Evolutionary conservation across 257 asterid genomes (phyloP).

Genomic region (Ballota nigra): DNA sequence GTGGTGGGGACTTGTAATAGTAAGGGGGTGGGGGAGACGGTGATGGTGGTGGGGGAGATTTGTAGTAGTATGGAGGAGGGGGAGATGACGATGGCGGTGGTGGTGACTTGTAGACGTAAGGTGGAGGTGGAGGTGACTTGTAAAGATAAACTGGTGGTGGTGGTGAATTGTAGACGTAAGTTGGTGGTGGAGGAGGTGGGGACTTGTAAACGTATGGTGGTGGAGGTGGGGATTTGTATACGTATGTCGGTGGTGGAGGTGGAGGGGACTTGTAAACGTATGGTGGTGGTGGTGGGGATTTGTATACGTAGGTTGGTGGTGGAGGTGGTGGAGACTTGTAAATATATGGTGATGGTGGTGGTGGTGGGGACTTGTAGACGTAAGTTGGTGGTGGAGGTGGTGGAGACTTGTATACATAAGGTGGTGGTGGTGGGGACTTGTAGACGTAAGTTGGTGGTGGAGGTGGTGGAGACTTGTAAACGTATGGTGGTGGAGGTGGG

Average conservation of each 20-base stretch:
- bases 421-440: constrained; percentile 33
- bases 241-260: constrained; percentile 23
- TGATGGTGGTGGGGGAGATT: constrained; percentile 18
- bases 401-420: constrained; percentile 24
- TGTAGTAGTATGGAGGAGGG: constrained; percentile 27
- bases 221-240: constrained; percentile 31
- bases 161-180: constrained; percentile 32
- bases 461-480: constrained; percentile 30
- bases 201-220: constrained; percentile 35
- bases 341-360: constrained; percentile 2
- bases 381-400: constrained; percentile 23
- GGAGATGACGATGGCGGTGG: no score
- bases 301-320: constrained; percentile 23
- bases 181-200: constrained; percentile 33
- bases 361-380: constrained; percentile 23
- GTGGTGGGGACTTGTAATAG: background rate
- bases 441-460: background rate
- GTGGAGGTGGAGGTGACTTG: constrained; percentile 33
- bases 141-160: constrained; percentile 32
- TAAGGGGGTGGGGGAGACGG: constrained; percentile 15
- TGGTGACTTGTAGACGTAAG: constrained; percentile 19
- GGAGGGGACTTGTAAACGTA: constrained; percentile 16
- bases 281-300: constrained; percentile 29
- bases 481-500: constrained; percentile 19
- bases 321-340: constrained; percentile 26